These are phyloP conservation scores for Acanthochlamys bracteata DNA, from an alignment of 106 monocot genomes.

Conservation along the genomic window DNA sequence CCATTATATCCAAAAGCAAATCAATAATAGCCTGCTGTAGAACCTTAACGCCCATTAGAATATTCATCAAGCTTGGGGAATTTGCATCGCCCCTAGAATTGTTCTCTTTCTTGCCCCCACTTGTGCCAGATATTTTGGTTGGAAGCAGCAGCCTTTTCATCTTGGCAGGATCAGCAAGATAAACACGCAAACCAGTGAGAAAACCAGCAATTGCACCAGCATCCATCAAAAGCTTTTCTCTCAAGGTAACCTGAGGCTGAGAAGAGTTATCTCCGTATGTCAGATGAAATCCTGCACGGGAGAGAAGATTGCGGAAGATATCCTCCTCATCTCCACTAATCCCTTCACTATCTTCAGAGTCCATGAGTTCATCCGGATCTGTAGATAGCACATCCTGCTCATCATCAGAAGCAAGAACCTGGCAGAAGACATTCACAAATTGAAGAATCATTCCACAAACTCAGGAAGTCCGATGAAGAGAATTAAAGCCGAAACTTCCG, in stretches of 20 bases:
- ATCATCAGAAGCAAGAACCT: constrained; percentile 92
- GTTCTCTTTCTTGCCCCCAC: constrained; percentile 43
- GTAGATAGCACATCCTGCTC: constrained; percentile 90
- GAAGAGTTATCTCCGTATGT: constrained; percentile 65
- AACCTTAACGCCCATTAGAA: constrained; percentile 85
- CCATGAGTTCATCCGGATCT: constrained; percentile 79
- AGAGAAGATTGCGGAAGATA: constrained; percentile 70
- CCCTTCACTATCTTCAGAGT: constrained; percentile 85
- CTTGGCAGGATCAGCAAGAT: constrained; percentile 92
- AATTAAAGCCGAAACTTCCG: no score
- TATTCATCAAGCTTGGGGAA: constrained; percentile 76
- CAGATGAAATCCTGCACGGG: constrained; percentile 85
- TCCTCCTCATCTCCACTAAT: constrained; percentile 85
- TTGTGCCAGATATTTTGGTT: constrained; percentile 48
- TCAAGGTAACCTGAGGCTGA: constrained; percentile 71
- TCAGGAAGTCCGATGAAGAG: no score
- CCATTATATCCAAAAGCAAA: constrained; percentile 95
- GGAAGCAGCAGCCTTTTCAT: constrained; percentile 88
- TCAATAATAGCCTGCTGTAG: constrained; percentile 89
- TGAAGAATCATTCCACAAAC: no score
- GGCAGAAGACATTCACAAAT: neutral
- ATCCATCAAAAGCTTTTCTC: constrained; percentile 88
- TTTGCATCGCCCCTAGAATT: constrained; percentile 33
- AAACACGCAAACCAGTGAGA: constrained; percentile 63
- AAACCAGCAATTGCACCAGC: constrained; percentile 88